Base-by-base conservation (phyloP, 139 green algal genomes). In the Closterium sp. region DNA sequence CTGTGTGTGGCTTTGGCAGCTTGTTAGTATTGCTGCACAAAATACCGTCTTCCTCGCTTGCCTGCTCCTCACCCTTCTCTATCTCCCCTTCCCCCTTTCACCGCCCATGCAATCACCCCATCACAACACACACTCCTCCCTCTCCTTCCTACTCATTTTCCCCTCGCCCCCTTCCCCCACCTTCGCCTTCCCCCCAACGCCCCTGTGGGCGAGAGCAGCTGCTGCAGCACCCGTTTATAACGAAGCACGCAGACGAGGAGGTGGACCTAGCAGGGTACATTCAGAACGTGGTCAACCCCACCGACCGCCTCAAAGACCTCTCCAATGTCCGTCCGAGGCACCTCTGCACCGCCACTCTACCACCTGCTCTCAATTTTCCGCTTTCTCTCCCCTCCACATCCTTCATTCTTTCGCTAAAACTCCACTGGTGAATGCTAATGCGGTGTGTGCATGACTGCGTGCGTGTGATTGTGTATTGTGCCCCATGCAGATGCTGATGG, bases 171-270 rank as follows among this genome's bases (percentile, higher is more conserved):
- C 86, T 28, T 6, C n/a, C 28, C 86, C n/a, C n/a, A n/a, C n/a
- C n/a, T n/a, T 88, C 29, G 4, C 22, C 86, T 13, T 13, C 86
- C 45, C 28, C 28, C 86, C n/a, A 9, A 10, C n/a, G n/a, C n/a
- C 38, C 7, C 34, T 92, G 27, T 85, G n/a, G 10, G 22, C 88
- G 21, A 42, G 17, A 86, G 73, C 91, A 94, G 93, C 90, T 95
- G 70, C 94, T 95, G 87, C 31, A 45, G 32, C 93, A 95, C 62
- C 93, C 93, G 31, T 95, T 94, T 86, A 85, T 95, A 9, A 84
- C 32, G 2, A 92, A 94, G 88, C 92, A 94, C 87, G 28, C 90
- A 2, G 38, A 90, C n/a, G 30, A 42, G 24, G 9, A 70, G 29
- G 85, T 92, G 24, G 91, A 95, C 29, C 87, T 94, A 31, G 31